These are phyloP conservation scores for Streptanthus diversifolius DNA, from an alignment of 345 rosid species.

Conservation along the genomic window DNA sequence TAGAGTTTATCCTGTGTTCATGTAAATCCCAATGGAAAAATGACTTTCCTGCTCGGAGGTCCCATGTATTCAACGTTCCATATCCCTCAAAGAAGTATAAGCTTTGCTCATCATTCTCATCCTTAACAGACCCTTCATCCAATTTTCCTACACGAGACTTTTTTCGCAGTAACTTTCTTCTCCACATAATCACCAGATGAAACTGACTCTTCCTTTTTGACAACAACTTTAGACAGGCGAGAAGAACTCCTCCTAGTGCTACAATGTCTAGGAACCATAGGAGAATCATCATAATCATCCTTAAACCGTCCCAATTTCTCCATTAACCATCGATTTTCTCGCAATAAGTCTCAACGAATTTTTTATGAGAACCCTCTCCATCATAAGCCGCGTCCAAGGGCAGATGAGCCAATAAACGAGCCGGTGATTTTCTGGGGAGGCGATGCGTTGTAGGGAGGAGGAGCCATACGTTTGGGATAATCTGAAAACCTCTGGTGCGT, in stretches of 20 bases:
- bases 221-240: neutral
- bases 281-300: neutral
- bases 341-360: constrained; percentile 32
- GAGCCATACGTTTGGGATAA: neutral
- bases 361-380: constrained; percentile 33
- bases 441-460: neutral
- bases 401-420: constrained; percentile 42
- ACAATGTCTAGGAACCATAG: neutral
- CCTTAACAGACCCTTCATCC: no score
- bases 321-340: constrained; percentile 13
- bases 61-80: constrained; percentile 57
- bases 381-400: constrained; percentile 46
- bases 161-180: neutral
- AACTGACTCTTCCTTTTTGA: neutral
- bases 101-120: constrained; percentile 27
- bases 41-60: constrained; percentile 55
- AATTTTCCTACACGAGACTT: neutral
- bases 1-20: constrained; percentile 63
- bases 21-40: constrained; percentile 52
- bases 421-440: constrained; percentile 11
- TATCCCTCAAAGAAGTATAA: constrained; percentile 61
- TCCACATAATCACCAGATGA: neutral
- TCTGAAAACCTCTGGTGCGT: constrained; percentile 49
- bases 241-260: neutral
- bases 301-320: constrained; percentile 13